A percentile compares a stretch with the other conserved stretches of the same genome.
These are phyloP conservation scores for Megacollybia platyphylla DNA, from an alignment of 1,284 basidiomycete species.

Conservation along the genomic window DNA sequence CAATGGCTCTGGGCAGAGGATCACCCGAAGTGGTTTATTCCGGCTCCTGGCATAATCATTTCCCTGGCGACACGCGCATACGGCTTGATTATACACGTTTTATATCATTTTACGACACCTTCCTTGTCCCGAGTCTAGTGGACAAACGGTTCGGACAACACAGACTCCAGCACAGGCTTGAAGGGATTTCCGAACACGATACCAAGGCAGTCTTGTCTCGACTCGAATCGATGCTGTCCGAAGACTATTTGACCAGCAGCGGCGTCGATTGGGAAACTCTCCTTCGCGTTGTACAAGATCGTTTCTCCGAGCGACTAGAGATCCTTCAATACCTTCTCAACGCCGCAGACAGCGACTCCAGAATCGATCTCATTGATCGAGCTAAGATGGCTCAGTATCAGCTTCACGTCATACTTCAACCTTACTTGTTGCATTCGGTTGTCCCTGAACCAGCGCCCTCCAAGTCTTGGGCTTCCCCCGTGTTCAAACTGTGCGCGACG, in stretches of 20 bases:
- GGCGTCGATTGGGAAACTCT: constrained; percentile 32
- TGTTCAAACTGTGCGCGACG: constrained; percentile 19
- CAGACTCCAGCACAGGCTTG: constrained; percentile 20
- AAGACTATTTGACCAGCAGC: constrained; percentile 10
- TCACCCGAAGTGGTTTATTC: constrained; percentile 16
- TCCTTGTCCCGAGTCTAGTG: constrained; percentile 21
- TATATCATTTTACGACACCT: constrained; percentile 30
- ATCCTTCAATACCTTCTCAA: constrained; percentile 20
- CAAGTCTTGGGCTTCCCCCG: constrained; percentile 16
- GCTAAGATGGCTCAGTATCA: constrained; percentile 14
- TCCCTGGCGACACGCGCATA: constrained; percentile 29
- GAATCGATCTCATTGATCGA: constrained; percentile 4
- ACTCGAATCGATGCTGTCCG: constrained; percentile 12
- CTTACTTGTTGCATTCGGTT: constrained; percentile 18
- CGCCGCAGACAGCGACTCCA: constrained; percentile 1
- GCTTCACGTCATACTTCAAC: constrained; percentile 20
- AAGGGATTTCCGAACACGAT: constrained; percentile 12
- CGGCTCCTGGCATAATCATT: constrained; percentile 26
- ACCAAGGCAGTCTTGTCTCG: constrained; percentile 10
- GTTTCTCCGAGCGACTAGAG: constrained; percentile 30
- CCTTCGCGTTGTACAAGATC: constrained; percentile 23
- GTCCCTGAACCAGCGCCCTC: constrained; percentile 5
- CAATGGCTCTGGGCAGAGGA: neutral
- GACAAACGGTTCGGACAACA: constrained; percentile 14
- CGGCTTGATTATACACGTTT: constrained; percentile 24